Base-by-base conservation (phyloP, 805 yeast genomes). In the Scheffersomyces lignosus region DNA sequence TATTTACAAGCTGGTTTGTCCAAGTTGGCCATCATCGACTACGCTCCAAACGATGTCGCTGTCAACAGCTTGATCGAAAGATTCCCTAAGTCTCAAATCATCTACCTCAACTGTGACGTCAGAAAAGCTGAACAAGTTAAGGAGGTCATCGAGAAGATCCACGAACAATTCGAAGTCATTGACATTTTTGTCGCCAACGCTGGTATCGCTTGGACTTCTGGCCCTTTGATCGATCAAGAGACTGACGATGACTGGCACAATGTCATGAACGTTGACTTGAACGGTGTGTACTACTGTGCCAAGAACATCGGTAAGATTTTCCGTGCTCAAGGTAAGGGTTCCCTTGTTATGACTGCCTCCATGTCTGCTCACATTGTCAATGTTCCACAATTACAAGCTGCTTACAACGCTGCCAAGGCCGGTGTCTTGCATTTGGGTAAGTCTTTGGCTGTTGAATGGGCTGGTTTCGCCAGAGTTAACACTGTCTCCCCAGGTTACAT, bases 301-400 rank as follows among this genome's bases (percentile, higher is more conserved):
- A 83, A 83, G 66, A 66, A 74, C 35, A 76, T 81, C 27, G 96
- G 96, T 34, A 68, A 67, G 46, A 71, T 81, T 39, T 89, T 89
- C 73, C 77, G 78, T 59, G 66, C 75, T 51, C 88, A 85, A 54
- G 84, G 86, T 13, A 64, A 62, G 41, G 96, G 96, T 22, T 83
- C 95, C 1, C 70, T 89, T 49, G 79, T 88, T 49, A 73, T 85
- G 62, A 88, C 96, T 4, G 89, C 95, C 4, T 86, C 95, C 27
- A 88, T 88, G 86, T 83, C 93, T 18, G 96, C 87, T 12, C 88
- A 82, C 64, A 81, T 89, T 51, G 93, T 80, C 51, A 88, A 88
- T 62, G 78, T 80, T 44, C 96, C 96, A 16, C 93, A 89, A 61
- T 70, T 79, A 56, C 96, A 88, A 66, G 84, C 95, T 10, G 80